A percentile compares a stretch with the other conserved stretches of the same genome.
Evolutionary conservation across 164 flowering plant genomes (phyloP).

Genomic region (Litsea cubeba): DNA sequence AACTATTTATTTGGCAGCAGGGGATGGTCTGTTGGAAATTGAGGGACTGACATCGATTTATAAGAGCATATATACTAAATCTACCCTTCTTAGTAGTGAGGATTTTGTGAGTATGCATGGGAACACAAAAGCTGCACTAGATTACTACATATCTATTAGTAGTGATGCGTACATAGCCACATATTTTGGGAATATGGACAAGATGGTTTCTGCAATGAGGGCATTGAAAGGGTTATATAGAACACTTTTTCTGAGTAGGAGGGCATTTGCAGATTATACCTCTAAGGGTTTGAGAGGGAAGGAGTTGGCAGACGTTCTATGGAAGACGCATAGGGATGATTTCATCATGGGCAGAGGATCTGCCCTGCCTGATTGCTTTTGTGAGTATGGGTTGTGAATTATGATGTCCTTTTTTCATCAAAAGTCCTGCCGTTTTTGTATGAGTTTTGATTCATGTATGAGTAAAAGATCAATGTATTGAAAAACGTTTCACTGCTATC

Average conservation of each 20-base stretch:
- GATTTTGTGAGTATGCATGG: slow-evolving; percentile 87
- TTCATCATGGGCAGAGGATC: slow-evolving; percentile 74
- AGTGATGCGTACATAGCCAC: slow-evolving; percentile 91
- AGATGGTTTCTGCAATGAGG: slow-evolving; percentile 98
- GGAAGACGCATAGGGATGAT: slow-evolving; percentile 71
- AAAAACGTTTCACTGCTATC: not conserved
- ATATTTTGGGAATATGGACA: slow-evolving; percentile 98
- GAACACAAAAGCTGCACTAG: slow-evolving; percentile 96
- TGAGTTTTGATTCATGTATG: not conserved
- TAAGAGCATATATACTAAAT: slow-evolving; percentile 69
- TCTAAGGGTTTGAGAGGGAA: slow-evolving; percentile 49
- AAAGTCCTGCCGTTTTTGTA: too few relatives aligned
- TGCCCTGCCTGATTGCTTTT: slow-evolving; percentile 92
- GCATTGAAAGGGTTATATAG: slow-evolving; percentile 59
- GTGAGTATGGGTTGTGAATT: slow-evolving; percentile 77
- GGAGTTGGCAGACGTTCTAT: slow-evolving; percentile 53
- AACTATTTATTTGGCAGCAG: slow-evolving; percentile 87
- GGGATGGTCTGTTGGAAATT: slow-evolving; percentile 88
- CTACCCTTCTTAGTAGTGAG: slow-evolving; percentile 51
- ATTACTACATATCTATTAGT: slow-evolving; percentile 82
- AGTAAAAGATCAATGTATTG: not conserved
- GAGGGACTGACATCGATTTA: slow-evolving; percentile 77
- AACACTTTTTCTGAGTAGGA: slow-evolving; percentile 73
- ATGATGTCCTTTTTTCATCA: slow-evolving; percentile 8
- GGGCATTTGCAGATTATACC: slow-evolving; percentile 61